Base-by-base conservation (phyloP, 2,329 filamentous ascomycete species). In the Colletotrichum tamarilloi region DNA sequence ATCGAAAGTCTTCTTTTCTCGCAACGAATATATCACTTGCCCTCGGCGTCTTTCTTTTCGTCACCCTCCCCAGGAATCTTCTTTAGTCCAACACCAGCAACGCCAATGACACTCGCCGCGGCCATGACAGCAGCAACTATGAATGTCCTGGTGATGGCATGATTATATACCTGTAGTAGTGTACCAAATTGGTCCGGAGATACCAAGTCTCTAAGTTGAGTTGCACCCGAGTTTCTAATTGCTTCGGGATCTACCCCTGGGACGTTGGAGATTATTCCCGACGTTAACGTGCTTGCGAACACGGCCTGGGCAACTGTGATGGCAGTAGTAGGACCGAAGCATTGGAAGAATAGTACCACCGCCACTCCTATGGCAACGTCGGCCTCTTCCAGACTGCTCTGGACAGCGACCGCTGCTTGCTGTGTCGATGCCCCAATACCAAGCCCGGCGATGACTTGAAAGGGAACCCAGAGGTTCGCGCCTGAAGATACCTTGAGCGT, bases 381-480 rank as follows among this genome's bases (percentile, higher is more conserved):
- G 2, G 35, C 58, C 1, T 64, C 66, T 4, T 2, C 1, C 2
- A 72, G 52, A 4, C 28, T 68, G 24, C 65, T 64, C 14, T 72
- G 69, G 3, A 72, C 66, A 0, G 69, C 69, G 2, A 72, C 66
- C 16, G 69, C 69, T 6, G 69, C 65, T 35, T 72, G 69, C 19
- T 72, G 69, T 11, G 69, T 72, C 19, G 69, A 68, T 0, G 38
- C 53, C 1, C 69, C 69, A 46, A 72, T 69, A 0, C 69, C 69
- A n/a, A 72, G 46, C 1, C 69, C 69, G 1, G 69, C 69, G 2
- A 72, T 52, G 52, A 72, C 58, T 26, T 73, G 70, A 7, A 70
- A 73, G 2, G 70, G 81, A 35, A 83, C 82, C 83, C 83, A 85
- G 56, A 78, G 76, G 5, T 68, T 68, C 5, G 80, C 75, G 3